phyloP scores from a whole-genome alignment of 495 filamentous ascomycete genomes.

The Aspergillus campestris region DNA sequence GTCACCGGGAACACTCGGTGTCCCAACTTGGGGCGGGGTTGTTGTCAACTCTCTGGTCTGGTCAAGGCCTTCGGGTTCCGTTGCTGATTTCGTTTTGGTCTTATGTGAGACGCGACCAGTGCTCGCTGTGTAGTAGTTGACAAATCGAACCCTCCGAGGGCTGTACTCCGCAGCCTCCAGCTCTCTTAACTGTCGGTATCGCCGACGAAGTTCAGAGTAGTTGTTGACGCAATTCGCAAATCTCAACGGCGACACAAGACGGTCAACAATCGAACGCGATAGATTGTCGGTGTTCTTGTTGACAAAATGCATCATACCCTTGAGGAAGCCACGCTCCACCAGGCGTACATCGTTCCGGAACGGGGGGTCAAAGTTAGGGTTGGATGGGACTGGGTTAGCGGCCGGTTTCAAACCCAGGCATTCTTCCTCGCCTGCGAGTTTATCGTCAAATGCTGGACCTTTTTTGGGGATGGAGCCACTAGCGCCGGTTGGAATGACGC shows the following conservation, averaged over 20 bases:
- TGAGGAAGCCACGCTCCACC: slow-evolving; percentile 55
- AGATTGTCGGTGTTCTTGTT: slow-evolving; percentile 69
- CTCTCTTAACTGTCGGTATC: slow-evolving; percentile 57
- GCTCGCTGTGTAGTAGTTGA: slow-evolving; percentile 78
- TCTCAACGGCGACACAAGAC: slow-evolving; percentile 72
- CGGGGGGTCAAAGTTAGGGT: slow-evolving; percentile 52
- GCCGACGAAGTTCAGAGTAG: slow-evolving; percentile 54
- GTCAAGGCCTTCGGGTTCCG: not conserved
- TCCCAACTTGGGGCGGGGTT: not conserved
- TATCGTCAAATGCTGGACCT: slow-evolving; percentile 17
- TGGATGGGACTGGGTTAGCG: not conserved
- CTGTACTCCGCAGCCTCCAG: slow-evolving; percentile 49
- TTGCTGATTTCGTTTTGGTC: slow-evolving; percentile 2
- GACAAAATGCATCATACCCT: slow-evolving; percentile 65
- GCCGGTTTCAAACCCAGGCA: no score
- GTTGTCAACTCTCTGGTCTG: not conserved
- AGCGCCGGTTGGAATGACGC: slow-evolving; percentile 72
- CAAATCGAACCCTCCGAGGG: slow-evolving; percentile 51
- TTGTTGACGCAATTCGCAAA: slow-evolving; percentile 78
- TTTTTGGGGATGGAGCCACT: slow-evolving; percentile 60
- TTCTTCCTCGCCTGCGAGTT: slow-evolving; percentile 6
- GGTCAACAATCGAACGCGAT: slow-evolving; percentile 56
- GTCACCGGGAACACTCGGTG: no score
- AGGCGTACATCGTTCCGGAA: slow-evolving; percentile 65
- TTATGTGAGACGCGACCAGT: slow-evolving; percentile 48